Percentiles rank a stretch among this genome's conserved stretches.
phyloP scores from a whole-genome alignment of 2,329 filamentous ascomycete genomes.

The Penicillium rolfsii region DNA sequence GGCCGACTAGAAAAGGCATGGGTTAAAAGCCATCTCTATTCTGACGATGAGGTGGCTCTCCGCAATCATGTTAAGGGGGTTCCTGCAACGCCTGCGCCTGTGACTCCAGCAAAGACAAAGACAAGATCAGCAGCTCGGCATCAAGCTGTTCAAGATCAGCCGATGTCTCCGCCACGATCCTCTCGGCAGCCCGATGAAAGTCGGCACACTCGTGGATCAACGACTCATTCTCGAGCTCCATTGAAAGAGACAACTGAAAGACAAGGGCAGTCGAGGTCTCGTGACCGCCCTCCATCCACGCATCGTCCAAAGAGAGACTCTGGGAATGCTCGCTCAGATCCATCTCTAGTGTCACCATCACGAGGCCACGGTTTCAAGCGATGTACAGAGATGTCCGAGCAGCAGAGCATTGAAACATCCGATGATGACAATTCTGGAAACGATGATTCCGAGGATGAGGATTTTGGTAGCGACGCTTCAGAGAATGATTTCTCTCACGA shows the following conservation, averaged over 20 bases:
- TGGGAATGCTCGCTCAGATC: background rate
- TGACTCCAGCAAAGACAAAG: background rate
- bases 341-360: background rate
- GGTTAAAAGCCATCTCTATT: background rate
- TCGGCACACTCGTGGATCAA: background rate
- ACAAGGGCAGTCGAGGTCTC: background rate
- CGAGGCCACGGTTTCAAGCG: background rate
- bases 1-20: background rate
- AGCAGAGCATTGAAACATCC: background rate
- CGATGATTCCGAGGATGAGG: background rate
- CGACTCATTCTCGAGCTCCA: background rate
- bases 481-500: too few species aligned
- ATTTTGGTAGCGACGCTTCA: background rate
- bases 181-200: background rate
- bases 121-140: background rate
- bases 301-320: background rate
- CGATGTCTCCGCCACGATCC: slow-evolving; percentile 1
- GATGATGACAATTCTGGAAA: too few species aligned
- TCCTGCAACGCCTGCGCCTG: background rate
- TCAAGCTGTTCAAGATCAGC: background rate
- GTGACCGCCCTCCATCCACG: background rate
- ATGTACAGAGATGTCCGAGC: background rate
- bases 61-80: background rate
- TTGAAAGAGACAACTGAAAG: background rate
- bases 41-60: background rate